A percentile compares a stretch with the other conserved stretches of the same genome.
Conservation (phyloP, 139 green algal genomes). For the Chlorella sp. region DNA sequence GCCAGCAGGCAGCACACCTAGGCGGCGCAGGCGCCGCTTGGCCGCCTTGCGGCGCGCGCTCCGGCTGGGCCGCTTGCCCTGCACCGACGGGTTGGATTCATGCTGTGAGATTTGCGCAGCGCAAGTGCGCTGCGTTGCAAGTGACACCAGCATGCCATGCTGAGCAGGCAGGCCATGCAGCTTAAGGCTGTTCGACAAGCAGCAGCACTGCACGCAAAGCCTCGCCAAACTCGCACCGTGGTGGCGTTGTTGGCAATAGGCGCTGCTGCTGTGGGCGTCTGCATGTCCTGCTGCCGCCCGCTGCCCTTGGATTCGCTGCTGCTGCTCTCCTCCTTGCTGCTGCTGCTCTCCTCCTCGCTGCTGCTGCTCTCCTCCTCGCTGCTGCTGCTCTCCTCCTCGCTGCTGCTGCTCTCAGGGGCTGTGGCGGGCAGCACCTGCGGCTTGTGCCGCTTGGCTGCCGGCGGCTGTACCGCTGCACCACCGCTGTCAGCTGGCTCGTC, state of each 20-base stretch:
- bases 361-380: background rate
- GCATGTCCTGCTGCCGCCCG: background rate
- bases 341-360: background rate
- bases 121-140: background rate
- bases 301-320: background rate
- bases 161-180: background rate
- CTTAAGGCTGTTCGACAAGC: background rate
- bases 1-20: slow-evolving; percentile 17
- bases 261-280: background rate
- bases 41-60: slow-evolving; percentile 43
- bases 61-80: slow-evolving; percentile 35
- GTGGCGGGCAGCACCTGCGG: no score
- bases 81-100: background rate
- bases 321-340: background rate
- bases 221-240: background rate
- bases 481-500: no score
- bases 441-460: background rate
- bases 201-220: background rate
- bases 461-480: no score
- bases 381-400: slow-evolving; percentile 9
- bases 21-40: slow-evolving; percentile 33
- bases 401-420: background rate
- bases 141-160: background rate
- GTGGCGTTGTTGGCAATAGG: background rate
- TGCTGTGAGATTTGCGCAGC: background rate